Evolutionary conservation across 441 rosid genomes (phyloP).

Genomic region (Omphalea diandra): DNA sequence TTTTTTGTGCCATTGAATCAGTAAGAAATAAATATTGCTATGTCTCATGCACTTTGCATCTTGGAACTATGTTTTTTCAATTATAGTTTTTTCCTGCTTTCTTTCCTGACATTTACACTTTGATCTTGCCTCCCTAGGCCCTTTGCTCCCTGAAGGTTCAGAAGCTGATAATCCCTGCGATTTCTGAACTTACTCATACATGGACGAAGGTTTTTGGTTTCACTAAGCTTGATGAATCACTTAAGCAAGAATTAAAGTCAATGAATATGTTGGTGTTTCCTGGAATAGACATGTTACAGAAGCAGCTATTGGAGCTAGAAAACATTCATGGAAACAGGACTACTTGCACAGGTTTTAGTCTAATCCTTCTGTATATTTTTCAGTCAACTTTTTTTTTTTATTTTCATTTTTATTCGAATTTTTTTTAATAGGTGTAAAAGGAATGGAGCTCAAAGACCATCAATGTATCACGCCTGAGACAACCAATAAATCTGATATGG

Average conservation of each 20-base stretch:
- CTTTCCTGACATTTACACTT: not conserved
- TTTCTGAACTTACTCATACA: conserved; percentile 78
- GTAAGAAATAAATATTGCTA: conserved; percentile 42
- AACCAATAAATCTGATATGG: conserved; percentile 38
- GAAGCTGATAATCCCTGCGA: conserved; percentile 89
- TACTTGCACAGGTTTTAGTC: conserved; percentile 34
- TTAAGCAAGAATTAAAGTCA: conserved; percentile 67
- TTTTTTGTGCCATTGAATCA: conserved; percentile 78
- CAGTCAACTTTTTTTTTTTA: conserved; percentile 9
- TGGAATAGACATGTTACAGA: conserved; percentile 89
- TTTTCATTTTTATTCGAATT: conserved; percentile 4
- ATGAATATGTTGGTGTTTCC: conserved; percentile 87
- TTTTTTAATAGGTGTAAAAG: conserved; percentile 28
- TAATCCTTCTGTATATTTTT: not conserved
- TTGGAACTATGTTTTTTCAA: not conserved
- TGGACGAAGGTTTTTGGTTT: conserved; percentile 96
- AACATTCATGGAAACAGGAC: conserved; percentile 27
- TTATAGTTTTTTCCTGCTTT: conserved; percentile 14
- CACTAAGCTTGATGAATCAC: conserved; percentile 51
- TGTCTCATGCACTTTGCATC: conserved; percentile 1
- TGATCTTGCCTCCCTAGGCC: conserved; percentile 42
- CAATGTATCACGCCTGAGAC: conserved; percentile 24
- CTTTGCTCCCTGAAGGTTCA: conserved; percentile 71
- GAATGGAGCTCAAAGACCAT: conserved; percentile 25
- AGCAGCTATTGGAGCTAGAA: conserved; percentile 51